phyloP scores from a whole-genome alignment of 371 early-diverging fungal genomes.

The Sporodiniella umbellata region DNA sequence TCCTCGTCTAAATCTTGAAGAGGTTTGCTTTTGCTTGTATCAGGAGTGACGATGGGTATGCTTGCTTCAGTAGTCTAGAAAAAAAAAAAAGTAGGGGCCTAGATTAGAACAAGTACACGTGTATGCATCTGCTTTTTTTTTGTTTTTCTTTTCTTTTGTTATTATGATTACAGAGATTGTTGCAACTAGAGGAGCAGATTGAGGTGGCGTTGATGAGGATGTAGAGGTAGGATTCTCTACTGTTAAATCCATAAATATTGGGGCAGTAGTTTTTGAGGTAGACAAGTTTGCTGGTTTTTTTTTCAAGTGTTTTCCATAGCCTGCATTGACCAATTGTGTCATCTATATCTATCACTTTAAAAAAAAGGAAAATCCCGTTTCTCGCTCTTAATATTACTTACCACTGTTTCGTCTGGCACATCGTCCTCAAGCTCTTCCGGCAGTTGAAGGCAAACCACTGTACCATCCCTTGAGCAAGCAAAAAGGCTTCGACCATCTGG shows the following conservation, averaged over 20 bases:
- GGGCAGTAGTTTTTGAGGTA: slow-evolving; percentile 54
- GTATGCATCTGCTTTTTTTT: too few relatives aligned
- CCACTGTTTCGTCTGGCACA: slow-evolving; percentile 59
- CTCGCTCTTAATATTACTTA: neutral
- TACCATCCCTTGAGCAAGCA: slow-evolving; percentile 93
- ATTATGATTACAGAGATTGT: too few relatives aligned
- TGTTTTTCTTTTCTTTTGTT: too few relatives aligned
- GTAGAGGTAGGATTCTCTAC: neutral
- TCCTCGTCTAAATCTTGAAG: too few relatives aligned
- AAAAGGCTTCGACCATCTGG: slow-evolving; percentile 76
- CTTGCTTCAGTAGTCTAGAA: neutral
- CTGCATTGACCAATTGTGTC: slow-evolving; percentile 63
- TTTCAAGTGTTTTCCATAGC: slow-evolving; percentile 60
- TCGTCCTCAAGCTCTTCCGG: slow-evolving; percentile 67
- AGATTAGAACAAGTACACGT: too few relatives aligned
- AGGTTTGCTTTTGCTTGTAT: neutral
- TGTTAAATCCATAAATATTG: slow-evolving; percentile 43
- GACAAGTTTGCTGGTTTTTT: slow-evolving; percentile 63
- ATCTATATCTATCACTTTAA: slow-evolving; percentile 34
- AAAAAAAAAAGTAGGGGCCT: too few relatives aligned
- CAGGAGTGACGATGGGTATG: slow-evolving; percentile 26
- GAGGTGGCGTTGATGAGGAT: too few relatives aligned
- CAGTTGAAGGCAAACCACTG: slow-evolving; percentile 74
- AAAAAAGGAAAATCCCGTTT: too few relatives aligned
- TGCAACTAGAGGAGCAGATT: too few relatives aligned